These are phyloP conservation scores for Guillardia theta DNA, from an alignment of 78 protist genomes.

Conservation along the genomic window DNA sequence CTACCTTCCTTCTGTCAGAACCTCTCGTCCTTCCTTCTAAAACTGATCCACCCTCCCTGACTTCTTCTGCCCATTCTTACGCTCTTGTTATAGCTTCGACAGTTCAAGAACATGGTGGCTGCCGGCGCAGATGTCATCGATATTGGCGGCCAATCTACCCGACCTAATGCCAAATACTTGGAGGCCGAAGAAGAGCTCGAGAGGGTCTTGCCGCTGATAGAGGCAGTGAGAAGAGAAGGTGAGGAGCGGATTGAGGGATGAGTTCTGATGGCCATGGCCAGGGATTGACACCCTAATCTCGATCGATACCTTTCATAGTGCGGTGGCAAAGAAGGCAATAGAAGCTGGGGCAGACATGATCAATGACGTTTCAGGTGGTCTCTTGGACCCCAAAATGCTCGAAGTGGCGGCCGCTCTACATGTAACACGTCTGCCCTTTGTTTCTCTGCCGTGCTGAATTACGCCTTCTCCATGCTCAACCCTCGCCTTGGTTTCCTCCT, in stretches of 20 bases:
- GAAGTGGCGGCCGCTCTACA: not conserved
- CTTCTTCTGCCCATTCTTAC: too few species aligned
- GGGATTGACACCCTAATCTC: not conserved
- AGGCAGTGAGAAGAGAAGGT: too few species aligned
- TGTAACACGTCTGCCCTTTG: too few species aligned
- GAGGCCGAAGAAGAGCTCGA: constrained; percentile 55
- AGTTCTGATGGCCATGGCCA: too few species aligned
- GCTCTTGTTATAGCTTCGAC: too few species aligned
- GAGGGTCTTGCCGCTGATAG: constrained; percentile 57
- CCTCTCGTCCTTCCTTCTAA: too few species aligned
- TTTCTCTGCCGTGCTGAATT: too few species aligned
- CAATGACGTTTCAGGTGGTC: constrained; percentile 55
- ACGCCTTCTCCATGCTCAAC: too few species aligned
- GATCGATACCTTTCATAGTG: not conserved
- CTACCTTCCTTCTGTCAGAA: too few species aligned
- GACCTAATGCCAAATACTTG: constrained; percentile 65
- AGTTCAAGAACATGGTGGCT: not conserved
- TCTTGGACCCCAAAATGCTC: not conserved
- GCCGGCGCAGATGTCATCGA: constrained; percentile 71
- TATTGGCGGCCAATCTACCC: constrained; percentile 74
- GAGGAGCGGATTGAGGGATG: too few species aligned
- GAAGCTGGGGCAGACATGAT: constrained; percentile 38
- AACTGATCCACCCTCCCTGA: too few species aligned
- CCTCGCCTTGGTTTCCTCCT: too few species aligned
- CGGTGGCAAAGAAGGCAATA: not conserved